A percentile compares a stretch with the other conserved stretches of the same genome.
Evolutionary conservation across 495 filamentous ascomycete species (phyloP).

Genomic region (Diplogelasinospora grovesii): DNA sequence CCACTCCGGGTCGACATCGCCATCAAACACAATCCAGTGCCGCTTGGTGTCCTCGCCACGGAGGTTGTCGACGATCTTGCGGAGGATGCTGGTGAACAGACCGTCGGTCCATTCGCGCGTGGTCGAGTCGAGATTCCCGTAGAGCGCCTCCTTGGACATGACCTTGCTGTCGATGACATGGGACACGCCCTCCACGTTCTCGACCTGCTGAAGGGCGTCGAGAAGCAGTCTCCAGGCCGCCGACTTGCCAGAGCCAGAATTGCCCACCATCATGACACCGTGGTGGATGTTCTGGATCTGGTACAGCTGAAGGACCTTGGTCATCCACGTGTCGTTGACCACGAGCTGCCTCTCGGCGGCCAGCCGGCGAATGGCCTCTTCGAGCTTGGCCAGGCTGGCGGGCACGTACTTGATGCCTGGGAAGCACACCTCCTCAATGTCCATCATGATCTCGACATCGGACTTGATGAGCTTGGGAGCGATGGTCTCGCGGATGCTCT

Average conservation of each 20-base stretch:
- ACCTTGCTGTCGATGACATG: slow-evolving; percentile 99
- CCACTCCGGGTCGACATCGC: slow-evolving; percentile 98
- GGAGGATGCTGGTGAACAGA: slow-evolving; percentile 92
- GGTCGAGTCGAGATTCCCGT: slow-evolving; percentile 90
- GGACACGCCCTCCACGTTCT: slow-evolving; percentile 86
- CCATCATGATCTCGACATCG: slow-evolving; percentile 82
- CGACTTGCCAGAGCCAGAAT: slow-evolving; percentile 92
- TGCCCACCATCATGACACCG: slow-evolving; percentile 99
- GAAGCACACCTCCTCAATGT: slow-evolving; percentile 80
- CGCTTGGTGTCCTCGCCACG: slow-evolving; percentile 93
- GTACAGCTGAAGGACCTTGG: slow-evolving; percentile 90
- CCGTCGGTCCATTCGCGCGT: slow-evolving; percentile 98
- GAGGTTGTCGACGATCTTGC: slow-evolving; percentile 98
- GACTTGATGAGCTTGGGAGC: slow-evolving; percentile 89
- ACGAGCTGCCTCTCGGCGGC: slow-evolving; percentile 77
- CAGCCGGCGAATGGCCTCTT: slow-evolving; percentile 72
- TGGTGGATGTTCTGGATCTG: slow-evolving; percentile 98
- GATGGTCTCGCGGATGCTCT: slow-evolving; percentile 97
- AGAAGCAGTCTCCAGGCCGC: slow-evolving; percentile 91
- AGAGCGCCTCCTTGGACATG: slow-evolving; percentile 97
- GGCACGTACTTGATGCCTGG: slow-evolving; percentile 89
- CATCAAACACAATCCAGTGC: slow-evolving; percentile 99
- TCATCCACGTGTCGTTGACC: slow-evolving; percentile 91
- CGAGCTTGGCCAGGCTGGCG: slow-evolving; percentile 71
- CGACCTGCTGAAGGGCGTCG: slow-evolving; percentile 82